Evolutionary conservation across 306 rosid genomes (phyloP), one percentile per base, ranked within the genome.

Genomic region (Comarum palustre): DNA sequence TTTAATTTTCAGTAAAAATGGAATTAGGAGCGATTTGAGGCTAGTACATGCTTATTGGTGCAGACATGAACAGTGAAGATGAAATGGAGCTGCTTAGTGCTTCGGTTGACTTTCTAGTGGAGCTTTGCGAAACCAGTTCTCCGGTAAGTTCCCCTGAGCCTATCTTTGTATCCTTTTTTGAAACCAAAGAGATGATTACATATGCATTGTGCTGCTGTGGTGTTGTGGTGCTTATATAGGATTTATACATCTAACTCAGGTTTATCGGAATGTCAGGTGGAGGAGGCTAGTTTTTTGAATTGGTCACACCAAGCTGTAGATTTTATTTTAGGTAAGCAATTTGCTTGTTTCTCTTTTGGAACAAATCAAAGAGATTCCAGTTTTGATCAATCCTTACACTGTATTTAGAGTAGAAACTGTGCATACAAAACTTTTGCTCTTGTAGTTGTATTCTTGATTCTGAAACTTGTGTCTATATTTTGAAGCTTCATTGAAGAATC

Each of bases 281-380:
- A 85, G 78, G 83, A 75, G 71, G 80, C 84, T 50, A 89, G 83
- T 81, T 87, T 91, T 77, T 77, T 81, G 24, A 93, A 87, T 82
- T 83, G 91, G 83, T 89, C 87, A 20, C 97, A 89, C 79, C 96
- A 89, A 86, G 96, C 98, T 6, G 91, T 84, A 51, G 97, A 93
- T n/a, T 91, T 87, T 79, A 89, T 93, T 71, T 83, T 86, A 80
- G 94, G 98, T 93, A 84, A 81, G 6, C 59, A 55, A 22, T n/a
- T 6, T 42, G 22, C 8, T 14, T 43, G 5, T 66, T 69, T 47
- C 63, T 22, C 29, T 32, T 42, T 16, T 45, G 29, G 72, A 46
- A 42, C n/a, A 60, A 60, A 24, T 57, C 14, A 54, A 59, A 59
- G 65, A 13, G 19, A 0, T 27, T 29, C 17, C 16, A 29, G 19